A percentile compares a stretch with the other conserved stretches of the same genome.
Evolutionary conservation across 1,139 yeast genomes (phyloP).

Genomic region (Sugiyamaella sp.): DNA sequence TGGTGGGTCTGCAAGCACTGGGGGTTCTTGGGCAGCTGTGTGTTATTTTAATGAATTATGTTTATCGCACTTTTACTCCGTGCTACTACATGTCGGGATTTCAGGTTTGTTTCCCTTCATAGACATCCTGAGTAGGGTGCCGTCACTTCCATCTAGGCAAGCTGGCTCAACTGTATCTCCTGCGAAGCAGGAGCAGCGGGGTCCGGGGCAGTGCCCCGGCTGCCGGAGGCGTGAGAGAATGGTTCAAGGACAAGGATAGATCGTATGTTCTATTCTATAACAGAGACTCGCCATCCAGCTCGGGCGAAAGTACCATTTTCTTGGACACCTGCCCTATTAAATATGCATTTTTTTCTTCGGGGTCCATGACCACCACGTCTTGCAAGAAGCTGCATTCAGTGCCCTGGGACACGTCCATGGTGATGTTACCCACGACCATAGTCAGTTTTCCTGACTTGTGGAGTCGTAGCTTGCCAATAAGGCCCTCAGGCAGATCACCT

Average conservation of each 20-base stretch:
- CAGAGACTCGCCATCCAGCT: slow-evolving; percentile 27
- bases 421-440: slow-evolving; percentile 69
- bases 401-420: slow-evolving; percentile 75
- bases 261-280: slow-evolving; percentile 3
- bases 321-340: slow-evolving; percentile 65
- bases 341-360: slow-evolving; percentile 50
- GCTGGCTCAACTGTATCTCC: too few species aligned
- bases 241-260: neutral
- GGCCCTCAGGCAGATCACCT: slow-evolving; percentile 50
- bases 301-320: slow-evolving; percentile 59
- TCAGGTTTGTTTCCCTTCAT: too few species aligned
- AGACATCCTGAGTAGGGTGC: too few species aligned
- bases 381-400: slow-evolving; percentile 72
- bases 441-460: slow-evolving; percentile 83
- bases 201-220: neutral
- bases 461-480: slow-evolving; percentile 69
- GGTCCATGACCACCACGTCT: slow-evolving; percentile 67
- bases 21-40: too few species aligned
- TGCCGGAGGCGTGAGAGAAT: neutral
- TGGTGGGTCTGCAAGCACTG: too few species aligned
- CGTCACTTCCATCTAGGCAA: too few species aligned
- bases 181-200: neutral
- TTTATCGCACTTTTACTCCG: too few species aligned
- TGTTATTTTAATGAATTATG: too few species aligned
- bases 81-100: too few species aligned